These are phyloP conservation scores for Clonostachys solani DNA, from an alignment of 2,329 filamentous ascomycete genomes.

Conservation along the genomic window DNA sequence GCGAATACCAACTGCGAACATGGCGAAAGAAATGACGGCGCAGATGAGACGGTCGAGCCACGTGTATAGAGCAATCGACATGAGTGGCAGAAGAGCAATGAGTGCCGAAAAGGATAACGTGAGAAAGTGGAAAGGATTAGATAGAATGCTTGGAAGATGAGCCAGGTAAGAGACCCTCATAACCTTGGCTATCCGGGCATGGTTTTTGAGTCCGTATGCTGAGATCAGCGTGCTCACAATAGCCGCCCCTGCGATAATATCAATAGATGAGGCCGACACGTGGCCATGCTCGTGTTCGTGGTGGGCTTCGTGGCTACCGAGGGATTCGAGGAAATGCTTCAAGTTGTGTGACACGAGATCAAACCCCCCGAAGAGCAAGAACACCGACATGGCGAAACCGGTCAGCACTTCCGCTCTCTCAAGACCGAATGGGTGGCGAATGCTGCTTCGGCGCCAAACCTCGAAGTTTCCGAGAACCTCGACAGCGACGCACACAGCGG, in stretches of 20 bases:
- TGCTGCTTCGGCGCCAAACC: slow-evolving; percentile 89
- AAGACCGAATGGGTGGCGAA: slow-evolving; percentile 90
- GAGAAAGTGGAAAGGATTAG: slow-evolving; percentile 92
- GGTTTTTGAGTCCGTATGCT: slow-evolving; percentile 83
- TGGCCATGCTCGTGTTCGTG: slow-evolving; percentile 61
- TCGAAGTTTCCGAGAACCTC: slow-evolving; percentile 96
- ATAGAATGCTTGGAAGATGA: slow-evolving; percentile 78
- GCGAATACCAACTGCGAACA: slow-evolving; percentile 83
- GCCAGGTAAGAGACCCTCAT: slow-evolving; percentile 84
- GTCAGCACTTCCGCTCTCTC: slow-evolving; percentile 91
- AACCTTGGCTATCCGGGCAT: slow-evolving; percentile 85
- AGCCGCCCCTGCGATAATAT: slow-evolving; percentile 76
- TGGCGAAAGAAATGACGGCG: slow-evolving; percentile 74
- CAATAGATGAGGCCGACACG: slow-evolving; percentile 71
- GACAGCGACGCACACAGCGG: slow-evolving; percentile 84
- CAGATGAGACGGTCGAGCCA: slow-evolving; percentile 84
- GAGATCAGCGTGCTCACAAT: slow-evolving; percentile 81
- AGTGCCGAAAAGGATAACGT: slow-evolving; percentile 82
- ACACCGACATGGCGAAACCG: slow-evolving; percentile 93
- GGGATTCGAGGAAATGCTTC: slow-evolving; percentile 79
- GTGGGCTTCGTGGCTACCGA: slow-evolving; percentile 62
- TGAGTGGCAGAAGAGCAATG: slow-evolving; percentile 75
- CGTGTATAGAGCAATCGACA: slow-evolving; percentile 75
- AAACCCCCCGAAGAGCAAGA: slow-evolving; percentile 95
- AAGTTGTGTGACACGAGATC: slow-evolving; percentile 92